Conservation (phyloP, 805 yeast species). For the Saccharomyces jurei region DNA sequence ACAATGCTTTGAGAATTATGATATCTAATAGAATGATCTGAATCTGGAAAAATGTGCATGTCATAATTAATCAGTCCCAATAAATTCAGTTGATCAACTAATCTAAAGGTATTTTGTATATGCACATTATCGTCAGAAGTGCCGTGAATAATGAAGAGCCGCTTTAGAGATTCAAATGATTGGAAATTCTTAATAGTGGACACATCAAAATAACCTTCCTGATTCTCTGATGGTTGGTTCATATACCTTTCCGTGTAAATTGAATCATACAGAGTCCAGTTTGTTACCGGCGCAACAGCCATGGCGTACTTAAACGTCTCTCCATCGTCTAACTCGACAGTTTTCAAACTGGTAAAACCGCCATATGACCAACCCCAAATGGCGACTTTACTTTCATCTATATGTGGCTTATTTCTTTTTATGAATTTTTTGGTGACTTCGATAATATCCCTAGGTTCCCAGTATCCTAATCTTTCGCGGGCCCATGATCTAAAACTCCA, state of each 20-base stretch:
- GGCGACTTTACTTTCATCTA: constrained; percentile 50
- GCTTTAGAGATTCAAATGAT: constrained; percentile 39
- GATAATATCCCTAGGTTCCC: constrained; percentile 69
- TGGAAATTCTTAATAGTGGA: constrained; percentile 37
- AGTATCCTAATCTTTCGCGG: constrained; percentile 50
- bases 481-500: constrained; percentile 60
- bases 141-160: constrained; percentile 71
- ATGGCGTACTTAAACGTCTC: constrained; percentile 62
- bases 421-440: constrained; percentile 45
- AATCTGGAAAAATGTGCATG: constrained; percentile 84
- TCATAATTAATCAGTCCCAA: constrained; percentile 65
- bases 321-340: constrained; percentile 59
- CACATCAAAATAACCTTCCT: constrained; percentile 39
- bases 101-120: constrained; percentile 56
- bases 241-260: constrained; percentile 74
- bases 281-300: constrained; percentile 81
- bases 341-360: constrained; percentile 68
- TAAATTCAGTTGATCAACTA: constrained; percentile 51
- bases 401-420: constrained; percentile 30
- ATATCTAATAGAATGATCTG: constrained; percentile 72
- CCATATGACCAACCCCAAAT: constrained; percentile 91
- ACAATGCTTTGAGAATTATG: constrained; percentile 76
- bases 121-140: constrained; percentile 83
- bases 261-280: constrained; percentile 69
- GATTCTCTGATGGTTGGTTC: constrained; percentile 45